Evolutionary conservation across 2,329 filamentous ascomycete genomes (phyloP).

Genomic region (Grosmannia clavigera): DNA sequence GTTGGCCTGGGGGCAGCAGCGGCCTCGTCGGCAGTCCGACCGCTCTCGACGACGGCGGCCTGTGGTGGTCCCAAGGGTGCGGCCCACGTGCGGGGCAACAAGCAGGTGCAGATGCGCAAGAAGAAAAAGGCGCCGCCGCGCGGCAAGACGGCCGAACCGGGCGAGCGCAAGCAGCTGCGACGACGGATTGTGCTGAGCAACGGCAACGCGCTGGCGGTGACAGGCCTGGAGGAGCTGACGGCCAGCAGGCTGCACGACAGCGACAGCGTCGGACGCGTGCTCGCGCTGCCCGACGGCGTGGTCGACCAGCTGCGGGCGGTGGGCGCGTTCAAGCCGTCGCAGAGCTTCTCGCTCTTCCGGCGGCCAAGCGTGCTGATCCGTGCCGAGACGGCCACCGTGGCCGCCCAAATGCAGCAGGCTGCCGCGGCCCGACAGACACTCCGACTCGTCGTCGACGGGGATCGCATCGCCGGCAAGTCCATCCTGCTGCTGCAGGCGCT

Average conservation of each 20-base stretch:
- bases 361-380: constrained; percentile 69
- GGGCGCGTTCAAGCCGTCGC: constrained; percentile 82
- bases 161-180: constrained; percentile 76
- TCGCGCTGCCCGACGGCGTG: constrained; percentile 54
- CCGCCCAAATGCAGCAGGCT: constrained; percentile 47
- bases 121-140: constrained; percentile 40
- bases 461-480: constrained; percentile 72
- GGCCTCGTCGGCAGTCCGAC: neutral
- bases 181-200: constrained; percentile 90
- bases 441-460: constrained; percentile 59
- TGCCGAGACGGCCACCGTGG: constrained; percentile 62
- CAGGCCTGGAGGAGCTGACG: constrained; percentile 50
- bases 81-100: constrained; percentile 22
- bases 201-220: constrained; percentile 74
- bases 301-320: constrained; percentile 72
- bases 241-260: neutral
- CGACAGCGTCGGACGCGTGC: constrained; percentile 33
- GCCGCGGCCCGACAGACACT: constrained; percentile 40
- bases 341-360: constrained; percentile 79
- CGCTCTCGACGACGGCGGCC: constrained; percentile 24
- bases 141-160: constrained; percentile 49
- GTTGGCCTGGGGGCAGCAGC: neutral
- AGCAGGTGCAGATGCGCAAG: constrained; percentile 25
- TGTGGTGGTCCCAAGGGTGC: neutral
- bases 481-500: constrained; percentile 74